Percentiles rank a stretch among this genome's conserved stretches.
These are phyloP conservation scores for Pholiota conissans DNA, from an alignment of 768 basidiomycete species.

Conservation along the genomic window DNA sequence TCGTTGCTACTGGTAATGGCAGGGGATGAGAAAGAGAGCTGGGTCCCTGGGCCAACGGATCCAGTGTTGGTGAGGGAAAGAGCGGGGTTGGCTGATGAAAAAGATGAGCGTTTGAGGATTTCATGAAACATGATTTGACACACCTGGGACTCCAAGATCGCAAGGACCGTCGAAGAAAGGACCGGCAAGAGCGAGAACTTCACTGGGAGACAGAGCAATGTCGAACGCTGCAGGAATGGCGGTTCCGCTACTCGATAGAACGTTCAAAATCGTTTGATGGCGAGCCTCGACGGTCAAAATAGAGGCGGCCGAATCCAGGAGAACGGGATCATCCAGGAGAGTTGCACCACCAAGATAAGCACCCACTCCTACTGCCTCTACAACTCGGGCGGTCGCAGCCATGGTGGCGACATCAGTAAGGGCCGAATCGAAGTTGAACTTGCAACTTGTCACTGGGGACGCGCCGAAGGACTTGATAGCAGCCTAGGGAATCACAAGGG, in stretches of 20 bases:
- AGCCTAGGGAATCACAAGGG: conserved; percentile 26
- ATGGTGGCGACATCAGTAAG: conserved; percentile 69
- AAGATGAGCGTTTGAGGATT: not conserved
- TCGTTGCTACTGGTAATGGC: conserved; percentile 53
- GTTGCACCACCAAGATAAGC: conserved; percentile 78
- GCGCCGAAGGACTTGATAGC: conserved; percentile 56
- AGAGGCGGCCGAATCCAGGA: conserved; percentile 66
- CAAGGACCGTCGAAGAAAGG: conserved; percentile 69
- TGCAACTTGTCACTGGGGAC: conserved; percentile 54
- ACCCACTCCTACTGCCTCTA: conserved; percentile 74
- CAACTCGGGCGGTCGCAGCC: conserved; percentile 67
- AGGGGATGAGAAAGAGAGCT: conserved; percentile 57
- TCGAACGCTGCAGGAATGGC: conserved; percentile 74
- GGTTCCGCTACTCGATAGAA: conserved; percentile 56
- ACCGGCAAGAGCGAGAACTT: conserved; percentile 70
- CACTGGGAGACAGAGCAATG: conserved; percentile 63
- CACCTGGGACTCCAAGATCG: conserved; percentile 56
- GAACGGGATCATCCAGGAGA: conserved; percentile 56
- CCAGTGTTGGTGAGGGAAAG: conserved; percentile 66
- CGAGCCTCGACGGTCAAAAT: conserved; percentile 84
- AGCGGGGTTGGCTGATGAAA: conserved; percentile 50
- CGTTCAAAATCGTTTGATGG: conserved; percentile 76
- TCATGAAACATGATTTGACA: conserved; percentile 10
- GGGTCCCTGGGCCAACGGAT: conserved; percentile 54
- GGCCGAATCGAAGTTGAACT: conserved; percentile 65